Evolutionary conservation across 306 rosid genomes (phyloP), one percentile per base, ranked within the genome.

Genomic region (Mucuna pruriens): DNA sequence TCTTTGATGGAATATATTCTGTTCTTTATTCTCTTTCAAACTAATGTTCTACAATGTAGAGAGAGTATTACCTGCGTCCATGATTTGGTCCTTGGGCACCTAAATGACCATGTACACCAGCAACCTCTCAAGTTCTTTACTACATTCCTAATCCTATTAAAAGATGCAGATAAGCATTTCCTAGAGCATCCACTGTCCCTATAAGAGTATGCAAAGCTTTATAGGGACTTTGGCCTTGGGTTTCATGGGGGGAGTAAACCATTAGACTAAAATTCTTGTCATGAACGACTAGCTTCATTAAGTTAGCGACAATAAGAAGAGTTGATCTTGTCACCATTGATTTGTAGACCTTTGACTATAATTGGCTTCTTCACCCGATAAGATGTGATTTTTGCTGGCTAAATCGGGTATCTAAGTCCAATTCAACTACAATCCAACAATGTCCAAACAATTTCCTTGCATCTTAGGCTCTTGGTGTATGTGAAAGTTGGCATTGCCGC

Each of bases 41-140:
- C 11, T 23, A 76, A 5, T 42, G 52, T 26, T 60, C 71, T 17
- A 62, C 4, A 6, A 26, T 17, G 58, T 31, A 42, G 64, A 40
- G 68, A 40, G 61, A 55, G 48, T 7, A 69, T 57, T 69, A 70
- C 77, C 77, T 54, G 48, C 25, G 46, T 79, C 69, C 76, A 71
- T 63, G 12, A 11, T 17, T 29, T 40, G 29, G 26, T 15, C 58
- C 10, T 75, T 39, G 55, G 23, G 9, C 38, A 13, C 39, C 38
- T 20, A 38, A 73, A 54, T 3, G 26, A 39, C 25, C 17, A 25
- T 52, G 78, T 7, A 54, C 36, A 73, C 36, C 40, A 58, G 29
- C 70, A 75, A 25, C 31, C 17, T 75, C 57, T 57, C 55, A 25
- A 75, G 33, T 42, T 60, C 60, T 60, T 39, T 17, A 26, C 71